phyloP scores from a whole-genome alignment of 805 yeast species.

The Grigorovia humatica region DNA sequence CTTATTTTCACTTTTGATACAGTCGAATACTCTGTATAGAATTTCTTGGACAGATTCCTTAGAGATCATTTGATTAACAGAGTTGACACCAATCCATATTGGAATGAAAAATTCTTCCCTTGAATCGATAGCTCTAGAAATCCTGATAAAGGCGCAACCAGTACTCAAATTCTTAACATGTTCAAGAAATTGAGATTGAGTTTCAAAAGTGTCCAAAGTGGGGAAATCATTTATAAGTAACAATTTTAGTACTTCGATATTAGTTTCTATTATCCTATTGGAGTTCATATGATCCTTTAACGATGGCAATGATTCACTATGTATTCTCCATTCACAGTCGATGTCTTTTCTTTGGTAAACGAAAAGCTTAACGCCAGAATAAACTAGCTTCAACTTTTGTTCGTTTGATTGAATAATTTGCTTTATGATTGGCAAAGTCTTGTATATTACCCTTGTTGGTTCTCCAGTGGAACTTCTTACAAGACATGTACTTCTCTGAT shows the following conservation, averaged over 20 bases:
- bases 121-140: slow-evolving; percentile 42
- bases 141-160: slow-evolving; percentile 80
- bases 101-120: slow-evolving; percentile 70
- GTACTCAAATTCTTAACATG: slow-evolving; percentile 42
- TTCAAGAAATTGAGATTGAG: slow-evolving; percentile 50
- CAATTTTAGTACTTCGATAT: slow-evolving; percentile 46
- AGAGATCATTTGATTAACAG: slow-evolving; percentile 84
- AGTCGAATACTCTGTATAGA: slow-evolving; percentile 60
- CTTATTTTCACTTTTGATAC: not conserved
- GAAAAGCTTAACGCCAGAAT: slow-evolving; percentile 85
- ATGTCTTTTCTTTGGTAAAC: slow-evolving; percentile 77
- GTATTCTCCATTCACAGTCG: slow-evolving; percentile 86
- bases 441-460: slow-evolving; percentile 83
- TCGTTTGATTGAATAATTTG: slow-evolving; percentile 61
- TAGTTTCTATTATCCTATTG: slow-evolving; percentile 49
- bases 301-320: slow-evolving; percentile 71
- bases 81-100: slow-evolving; percentile 79
- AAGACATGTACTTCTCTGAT: slow-evolving; percentile 63
- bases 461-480: slow-evolving; percentile 95
- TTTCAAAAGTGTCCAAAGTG: slow-evolving; percentile 43
- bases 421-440: slow-evolving; percentile 68
- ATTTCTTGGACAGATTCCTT: slow-evolving; percentile 87
- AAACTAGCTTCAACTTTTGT: slow-evolving; percentile 73
- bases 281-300: slow-evolving; percentile 51
- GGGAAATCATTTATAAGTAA: slow-evolving; percentile 77